Conservation (phyloP, 495 filamentous ascomycete species). For the Podospora pseudopauciseta region DNA sequence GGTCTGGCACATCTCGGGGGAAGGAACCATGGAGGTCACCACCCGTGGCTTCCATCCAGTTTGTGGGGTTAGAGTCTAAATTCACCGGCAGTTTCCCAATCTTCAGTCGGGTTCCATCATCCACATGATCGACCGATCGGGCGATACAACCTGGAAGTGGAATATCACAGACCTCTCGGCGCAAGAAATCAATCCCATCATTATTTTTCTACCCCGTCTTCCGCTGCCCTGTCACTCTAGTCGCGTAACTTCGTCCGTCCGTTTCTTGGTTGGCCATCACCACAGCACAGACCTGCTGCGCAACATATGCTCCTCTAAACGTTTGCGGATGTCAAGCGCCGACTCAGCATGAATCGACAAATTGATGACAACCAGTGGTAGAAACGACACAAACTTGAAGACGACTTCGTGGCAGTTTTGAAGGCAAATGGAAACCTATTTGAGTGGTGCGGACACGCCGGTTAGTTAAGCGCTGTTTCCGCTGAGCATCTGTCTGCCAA, state of each 20-base stretch:
- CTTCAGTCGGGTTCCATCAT: too few species aligned
- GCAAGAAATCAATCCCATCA: too few species aligned
- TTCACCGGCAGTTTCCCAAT: neutral
- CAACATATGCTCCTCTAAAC: neutral
- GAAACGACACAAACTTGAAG: neutral
- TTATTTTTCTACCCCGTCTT: neutral
- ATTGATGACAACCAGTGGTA: neutral
- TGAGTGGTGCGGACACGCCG: neutral
- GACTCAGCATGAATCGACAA: neutral
- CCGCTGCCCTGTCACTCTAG: neutral
- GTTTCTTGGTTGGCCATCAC: too few species aligned
- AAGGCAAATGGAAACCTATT: neutral
- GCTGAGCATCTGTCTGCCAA: neutral
- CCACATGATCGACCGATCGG: too few species aligned
- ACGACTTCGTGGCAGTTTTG: neutral
- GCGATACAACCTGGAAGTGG: neutral
- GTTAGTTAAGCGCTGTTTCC: neutral
- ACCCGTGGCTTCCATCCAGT: neutral
- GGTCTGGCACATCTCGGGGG: neutral
- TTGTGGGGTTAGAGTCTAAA: neutral
- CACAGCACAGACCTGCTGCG: too few species aligned
- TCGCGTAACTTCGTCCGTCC: neutral
- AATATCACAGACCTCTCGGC: neutral
- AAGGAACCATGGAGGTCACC: neutral
- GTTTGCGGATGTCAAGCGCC: neutral